phyloP scores from a whole-genome alignment of 768 basidiomycete genomes.

The Xanthoconium purpureum region DNA sequence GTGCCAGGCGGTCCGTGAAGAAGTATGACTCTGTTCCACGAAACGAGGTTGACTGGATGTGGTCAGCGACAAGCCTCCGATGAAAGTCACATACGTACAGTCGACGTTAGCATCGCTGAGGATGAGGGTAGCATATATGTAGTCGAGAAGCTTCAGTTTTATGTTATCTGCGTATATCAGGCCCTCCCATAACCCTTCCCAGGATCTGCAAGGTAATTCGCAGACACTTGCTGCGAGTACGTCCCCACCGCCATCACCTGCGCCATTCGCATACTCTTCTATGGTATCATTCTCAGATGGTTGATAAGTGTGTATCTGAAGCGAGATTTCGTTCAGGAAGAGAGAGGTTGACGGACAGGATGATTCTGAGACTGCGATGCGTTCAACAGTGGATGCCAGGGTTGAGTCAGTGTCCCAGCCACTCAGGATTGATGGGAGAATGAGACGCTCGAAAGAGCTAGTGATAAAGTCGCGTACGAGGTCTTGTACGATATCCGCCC shows the following conservation, averaged over 20 bases:
- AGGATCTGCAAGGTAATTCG: constrained; percentile 76
- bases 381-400: constrained; percentile 72
- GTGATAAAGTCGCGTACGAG: constrained; percentile 56
- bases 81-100: constrained; percentile 46
- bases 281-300: constrained; percentile 63
- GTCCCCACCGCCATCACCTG: constrained; percentile 56
- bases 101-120: constrained; percentile 87
- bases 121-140: constrained; percentile 91
- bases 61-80: constrained; percentile 3
- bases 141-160: constrained; percentile 86
- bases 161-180: constrained; percentile 82
- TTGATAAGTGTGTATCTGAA: constrained; percentile 89
- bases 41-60: constrained; percentile 76
- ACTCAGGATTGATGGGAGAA: constrained; percentile 63
- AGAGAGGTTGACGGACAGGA: constrained; percentile 55
- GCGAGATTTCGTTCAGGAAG: constrained; percentile 52
- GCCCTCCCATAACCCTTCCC: constrained; percentile 93
- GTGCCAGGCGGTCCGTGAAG: constrained; percentile 97
- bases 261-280: constrained; percentile 68
- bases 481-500: constrained; percentile 71
- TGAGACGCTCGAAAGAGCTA: constrained; percentile 60
- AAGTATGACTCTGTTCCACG: constrained; percentile 94
- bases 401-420: constrained; percentile 80
- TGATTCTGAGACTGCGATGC: constrained; percentile 70
- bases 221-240: constrained; percentile 88